Evolutionary conservation across 345 rosid genomes (phyloP).

Genomic region (Hibiscus syriacus): DNA sequence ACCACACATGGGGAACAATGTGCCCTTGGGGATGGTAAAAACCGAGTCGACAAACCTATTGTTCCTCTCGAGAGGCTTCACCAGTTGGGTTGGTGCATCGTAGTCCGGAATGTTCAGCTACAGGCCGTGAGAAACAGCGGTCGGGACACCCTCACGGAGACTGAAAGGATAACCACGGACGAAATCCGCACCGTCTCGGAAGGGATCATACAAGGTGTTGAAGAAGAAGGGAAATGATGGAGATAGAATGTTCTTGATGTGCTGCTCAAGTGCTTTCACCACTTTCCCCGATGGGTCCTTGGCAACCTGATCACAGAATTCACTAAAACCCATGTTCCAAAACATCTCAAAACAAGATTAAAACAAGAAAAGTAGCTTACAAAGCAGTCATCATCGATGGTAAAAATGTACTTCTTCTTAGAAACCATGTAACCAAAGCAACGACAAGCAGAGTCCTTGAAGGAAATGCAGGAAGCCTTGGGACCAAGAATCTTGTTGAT

Average conservation of each 20-base stretch:
- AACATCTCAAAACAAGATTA: neutral
- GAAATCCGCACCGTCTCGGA: constrained; percentile 81
- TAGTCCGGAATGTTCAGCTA: constrained; percentile 99
- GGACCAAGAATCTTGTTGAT: neutral
- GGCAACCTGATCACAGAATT: constrained; percentile 51
- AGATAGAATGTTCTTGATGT: constrained; percentile 73
- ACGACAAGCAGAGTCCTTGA: neutral
- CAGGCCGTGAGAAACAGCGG: constrained; percentile 95
- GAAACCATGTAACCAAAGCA: neutral
- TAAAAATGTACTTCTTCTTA: neutral
- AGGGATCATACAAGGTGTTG: constrained; percentile 94
- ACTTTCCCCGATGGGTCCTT: constrained; percentile 77
- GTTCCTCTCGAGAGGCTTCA: constrained; percentile 91
- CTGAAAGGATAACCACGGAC: constrained; percentile 98
- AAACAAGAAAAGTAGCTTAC: neutral
- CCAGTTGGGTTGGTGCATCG: constrained; percentile 98
- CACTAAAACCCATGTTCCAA: neutral
- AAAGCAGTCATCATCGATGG: neutral
- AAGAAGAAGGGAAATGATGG: constrained; percentile 90
- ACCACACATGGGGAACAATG: constrained; percentile 97
- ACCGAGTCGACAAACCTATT: constrained; percentile 90
- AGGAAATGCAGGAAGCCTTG: neutral
- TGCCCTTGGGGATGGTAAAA: constrained; percentile 88
- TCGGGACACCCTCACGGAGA: constrained; percentile 87
- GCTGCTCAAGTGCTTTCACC: constrained; percentile 89